Conservation (phyloP, 352 stramenopile genomes). For the Phytophthora quininea region DNA sequence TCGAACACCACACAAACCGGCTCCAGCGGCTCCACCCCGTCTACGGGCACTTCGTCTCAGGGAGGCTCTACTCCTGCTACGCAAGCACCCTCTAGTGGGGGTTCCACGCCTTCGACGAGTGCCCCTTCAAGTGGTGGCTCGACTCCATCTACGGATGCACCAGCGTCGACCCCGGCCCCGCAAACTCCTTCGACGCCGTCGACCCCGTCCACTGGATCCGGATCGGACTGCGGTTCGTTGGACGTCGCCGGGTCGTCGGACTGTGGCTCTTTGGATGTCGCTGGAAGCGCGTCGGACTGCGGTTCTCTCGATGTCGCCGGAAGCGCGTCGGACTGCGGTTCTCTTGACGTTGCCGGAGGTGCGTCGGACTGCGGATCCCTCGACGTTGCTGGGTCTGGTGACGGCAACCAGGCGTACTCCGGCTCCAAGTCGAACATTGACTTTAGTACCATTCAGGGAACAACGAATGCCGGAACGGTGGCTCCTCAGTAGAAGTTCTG, state of each 20-base stretch:
- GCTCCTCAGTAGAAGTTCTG: not conserved
- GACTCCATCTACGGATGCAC: not conserved
- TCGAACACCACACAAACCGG: not conserved
- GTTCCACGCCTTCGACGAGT: not conserved
- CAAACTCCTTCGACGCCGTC: not conserved
- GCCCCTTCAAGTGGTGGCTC: not conserved
- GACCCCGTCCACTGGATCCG: not conserved
- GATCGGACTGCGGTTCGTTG: not conserved
- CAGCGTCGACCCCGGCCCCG: not conserved
- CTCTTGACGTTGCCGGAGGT: not conserved
- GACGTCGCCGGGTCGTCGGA: not conserved
- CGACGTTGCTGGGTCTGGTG: not conserved
- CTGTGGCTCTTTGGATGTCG: not conserved
- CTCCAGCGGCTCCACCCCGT: too few species aligned
- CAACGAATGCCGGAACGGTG: not conserved
- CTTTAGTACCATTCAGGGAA: not conserved
- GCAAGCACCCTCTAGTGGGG: too few species aligned
- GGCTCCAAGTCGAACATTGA: not conserved
- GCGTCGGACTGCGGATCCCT: not conserved
- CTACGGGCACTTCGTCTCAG: too few species aligned
- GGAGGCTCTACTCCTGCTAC: too few species aligned
- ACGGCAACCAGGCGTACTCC: not conserved
- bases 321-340: not conserved
- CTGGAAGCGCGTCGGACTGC: not conserved
- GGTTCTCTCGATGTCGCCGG: not conserved